Evolutionary conservation across 192 early-diverging fungal genomes (phyloP), one percentile per base, ranked within the genome.

Genomic region (Pilaira anomala): DNA sequence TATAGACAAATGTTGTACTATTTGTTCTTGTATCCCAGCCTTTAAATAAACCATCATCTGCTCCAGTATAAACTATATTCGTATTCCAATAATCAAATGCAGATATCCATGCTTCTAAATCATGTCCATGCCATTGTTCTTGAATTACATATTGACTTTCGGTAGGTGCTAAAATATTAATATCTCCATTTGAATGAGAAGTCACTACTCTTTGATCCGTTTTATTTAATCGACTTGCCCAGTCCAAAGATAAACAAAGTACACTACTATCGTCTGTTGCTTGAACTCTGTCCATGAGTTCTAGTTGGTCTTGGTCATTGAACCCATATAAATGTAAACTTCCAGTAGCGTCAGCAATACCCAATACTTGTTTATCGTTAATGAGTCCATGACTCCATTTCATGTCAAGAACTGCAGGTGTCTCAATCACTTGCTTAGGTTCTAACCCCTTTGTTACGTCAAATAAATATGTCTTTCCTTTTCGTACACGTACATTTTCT

Each of bases 91-190:
- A 89, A 72, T 98, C 85, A 68, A 91, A 97, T n/a, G 87, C 85
- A 6, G 84, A 80, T 48, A 93, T 93, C 97, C 97, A 98, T 11
- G 95, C 94, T 67, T 97, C 95, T 39, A 90, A 81, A 28, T 88
- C 88, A 65, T 97, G 95, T 0, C 84, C 97, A 19, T 85, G 78
- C 92, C 94, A 96, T 54, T 81, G 53, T 2, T 33, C 36, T 11
- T 65, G 41, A 8, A 42, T 40, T 28, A 24, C 60, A 59, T 11
- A 65, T 54, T 61, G 52, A 13, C 80, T 52, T 9, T 67, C 68
- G n/a, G 73, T 42, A 1, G 90, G 48, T 11, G 74, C 52, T 3
- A 92, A 52, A 12, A 90, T 53, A 19, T 70, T 64, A 30, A 95
- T 49, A 30, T 66, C 73, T 25, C 96, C 96, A 69, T 91, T 88